These are phyloP conservation scores for Epichloe sibirici DNA, from an alignment of 2,329 filamentous ascomycete genomes.

Conservation along the genomic window DNA sequence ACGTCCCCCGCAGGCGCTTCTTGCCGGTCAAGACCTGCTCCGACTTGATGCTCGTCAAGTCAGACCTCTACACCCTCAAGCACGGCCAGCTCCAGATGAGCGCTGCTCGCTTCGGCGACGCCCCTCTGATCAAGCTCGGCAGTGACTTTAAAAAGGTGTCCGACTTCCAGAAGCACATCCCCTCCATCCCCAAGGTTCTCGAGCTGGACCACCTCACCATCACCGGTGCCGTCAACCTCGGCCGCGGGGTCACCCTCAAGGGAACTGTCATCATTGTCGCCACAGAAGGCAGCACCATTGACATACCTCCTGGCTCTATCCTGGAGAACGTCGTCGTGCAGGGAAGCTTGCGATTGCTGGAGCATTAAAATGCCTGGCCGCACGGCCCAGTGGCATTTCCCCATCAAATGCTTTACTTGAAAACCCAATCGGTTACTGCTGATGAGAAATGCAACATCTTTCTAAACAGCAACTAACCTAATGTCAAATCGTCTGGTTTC, in stretches of 20 bases:
- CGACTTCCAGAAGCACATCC: constrained; percentile 81
- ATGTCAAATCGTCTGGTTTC: neutral
- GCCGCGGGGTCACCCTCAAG: constrained; percentile 90
- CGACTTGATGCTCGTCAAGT: constrained; percentile 99
- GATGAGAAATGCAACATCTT: neutral
- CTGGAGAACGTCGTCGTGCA: constrained; percentile 98
- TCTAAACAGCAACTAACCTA: neutral
- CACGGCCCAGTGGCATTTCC: neutral
- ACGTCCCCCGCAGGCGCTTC: constrained; percentile 94
- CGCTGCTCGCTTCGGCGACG: constrained; percentile 88
- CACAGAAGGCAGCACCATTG: constrained; percentile 94
- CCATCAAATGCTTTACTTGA: neutral
- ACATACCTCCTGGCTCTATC: constrained; percentile 91
- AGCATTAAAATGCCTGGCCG: constrained; percentile 38
- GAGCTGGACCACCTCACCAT: constrained; percentile 94
- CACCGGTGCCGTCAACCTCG: constrained; percentile 92
- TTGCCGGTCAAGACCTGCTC: constrained; percentile 99
- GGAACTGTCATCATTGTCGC: constrained; percentile 98
- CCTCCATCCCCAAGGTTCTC: constrained; percentile 80
- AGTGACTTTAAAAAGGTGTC: constrained; percentile 99
- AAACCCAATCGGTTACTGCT: neutral
- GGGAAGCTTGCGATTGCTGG: constrained; percentile 71
- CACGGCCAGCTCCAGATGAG: constrained; percentile 97
- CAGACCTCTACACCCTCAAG: constrained; percentile 95
- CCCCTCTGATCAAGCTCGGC: constrained; percentile 96